Evolutionary conservation across 306 rosid genomes (phyloP).

Genomic region (Glycine soja): DNA sequence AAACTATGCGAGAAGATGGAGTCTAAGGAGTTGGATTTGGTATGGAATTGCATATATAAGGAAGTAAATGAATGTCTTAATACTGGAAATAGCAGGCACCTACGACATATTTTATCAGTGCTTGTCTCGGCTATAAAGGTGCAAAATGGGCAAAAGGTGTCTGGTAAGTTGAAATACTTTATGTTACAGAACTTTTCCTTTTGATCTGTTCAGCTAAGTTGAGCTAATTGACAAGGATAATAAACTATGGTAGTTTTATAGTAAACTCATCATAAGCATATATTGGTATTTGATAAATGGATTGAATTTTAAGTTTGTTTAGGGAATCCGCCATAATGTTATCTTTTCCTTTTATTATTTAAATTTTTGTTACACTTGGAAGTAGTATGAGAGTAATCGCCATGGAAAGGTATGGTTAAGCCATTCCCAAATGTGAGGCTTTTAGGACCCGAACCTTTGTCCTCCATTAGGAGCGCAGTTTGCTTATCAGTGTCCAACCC

Average conservation of each 20-base stretch:
- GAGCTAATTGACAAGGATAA: constrained; percentile 19
- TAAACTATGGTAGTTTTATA: not conserved
- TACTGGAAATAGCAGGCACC: constrained; percentile 51
- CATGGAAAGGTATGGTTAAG: not conserved
- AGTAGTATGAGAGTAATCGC: not conserved
- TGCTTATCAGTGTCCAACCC: not conserved
- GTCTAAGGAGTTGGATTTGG: constrained; percentile 66
- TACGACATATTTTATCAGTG: constrained; percentile 60
- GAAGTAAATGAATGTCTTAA: constrained; percentile 54
- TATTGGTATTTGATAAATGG: not conserved
- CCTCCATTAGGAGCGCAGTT: constrained; percentile 2
- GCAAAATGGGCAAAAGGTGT: constrained; percentile 61
- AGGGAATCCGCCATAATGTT: not conserved
- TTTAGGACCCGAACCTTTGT: not conserved
- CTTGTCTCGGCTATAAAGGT: constrained; percentile 64
- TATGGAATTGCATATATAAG: constrained; percentile 67
- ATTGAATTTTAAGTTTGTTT: constrained; percentile 26
- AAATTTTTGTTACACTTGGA: not conserved
- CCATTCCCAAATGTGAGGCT: not conserved
- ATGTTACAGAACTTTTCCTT: constrained; percentile 38
- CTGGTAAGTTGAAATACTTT: constrained; percentile 66
- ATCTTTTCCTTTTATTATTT: constrained; percentile 11
- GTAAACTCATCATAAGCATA: constrained; percentile 3
- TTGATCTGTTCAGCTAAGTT: constrained; percentile 20
- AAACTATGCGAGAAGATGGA: constrained; percentile 75